Evolutionary conservation across 805 yeast species (phyloP).

Genomic region (Yarrowia sp.): DNA sequence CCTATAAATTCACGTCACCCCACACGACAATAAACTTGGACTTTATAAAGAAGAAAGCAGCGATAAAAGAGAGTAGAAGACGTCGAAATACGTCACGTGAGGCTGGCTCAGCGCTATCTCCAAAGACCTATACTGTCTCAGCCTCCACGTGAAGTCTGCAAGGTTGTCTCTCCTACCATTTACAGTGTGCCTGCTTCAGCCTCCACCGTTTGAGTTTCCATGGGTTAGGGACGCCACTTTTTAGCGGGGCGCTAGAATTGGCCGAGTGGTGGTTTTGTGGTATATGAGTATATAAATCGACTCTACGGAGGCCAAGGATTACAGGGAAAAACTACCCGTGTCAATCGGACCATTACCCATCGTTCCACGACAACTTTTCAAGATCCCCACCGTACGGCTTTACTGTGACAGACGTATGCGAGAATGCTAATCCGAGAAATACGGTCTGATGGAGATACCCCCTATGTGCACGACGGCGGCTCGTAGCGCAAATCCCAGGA

Average conservation of each 20-base stretch:
- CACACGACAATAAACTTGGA: too few relatives aligned
- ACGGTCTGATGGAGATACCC: not conserved
- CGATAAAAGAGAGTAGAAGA: too few relatives aligned
- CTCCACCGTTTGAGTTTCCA: not conserved
- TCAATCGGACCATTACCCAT: not conserved
- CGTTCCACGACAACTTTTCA: not conserved
- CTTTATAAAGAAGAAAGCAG: too few relatives aligned
- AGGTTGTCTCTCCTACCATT: not conserved
- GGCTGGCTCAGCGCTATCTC: too few relatives aligned
- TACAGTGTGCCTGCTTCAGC: not conserved
- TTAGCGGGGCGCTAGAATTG: too few relatives aligned
- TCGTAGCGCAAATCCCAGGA: too few relatives aligned
- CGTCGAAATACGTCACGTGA: too few relatives aligned
- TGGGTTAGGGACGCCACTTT: not conserved
- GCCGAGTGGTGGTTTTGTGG: not conserved
- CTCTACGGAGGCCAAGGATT: too few relatives aligned
- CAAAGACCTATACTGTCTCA: not conserved
- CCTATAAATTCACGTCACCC: too few relatives aligned
- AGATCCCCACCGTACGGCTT: not conserved
- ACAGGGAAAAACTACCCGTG: not conserved
- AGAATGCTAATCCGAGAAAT: slow-evolving; percentile 14
- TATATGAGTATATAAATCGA: not conserved
- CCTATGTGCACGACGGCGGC: too few relatives aligned
- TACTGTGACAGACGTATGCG: not conserved
- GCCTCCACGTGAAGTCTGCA: not conserved